phyloP scores from a whole-genome alignment of 768 basidiomycete species.

The Gloeophyllum trabeum region DNA sequence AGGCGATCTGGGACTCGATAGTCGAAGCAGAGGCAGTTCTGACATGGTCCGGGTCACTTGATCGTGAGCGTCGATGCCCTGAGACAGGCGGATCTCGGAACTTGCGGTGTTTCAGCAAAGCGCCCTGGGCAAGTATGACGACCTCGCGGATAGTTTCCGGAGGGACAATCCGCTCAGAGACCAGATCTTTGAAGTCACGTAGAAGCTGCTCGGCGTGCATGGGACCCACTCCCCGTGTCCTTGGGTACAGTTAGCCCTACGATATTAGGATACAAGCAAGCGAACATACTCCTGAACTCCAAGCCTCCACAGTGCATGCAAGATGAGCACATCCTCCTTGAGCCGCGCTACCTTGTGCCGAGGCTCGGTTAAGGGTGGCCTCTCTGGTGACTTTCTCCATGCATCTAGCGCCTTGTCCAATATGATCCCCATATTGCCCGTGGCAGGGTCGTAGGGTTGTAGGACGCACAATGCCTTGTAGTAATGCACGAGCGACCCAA shows the following conservation, averaged over 20 bases:
- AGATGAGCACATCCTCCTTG: slow-evolving; percentile 61
- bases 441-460: slow-evolving; percentile 78
- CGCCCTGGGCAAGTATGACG: slow-evolving; percentile 65
- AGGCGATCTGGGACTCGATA: slow-evolving; percentile 55
- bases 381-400: slow-evolving; percentile 29
- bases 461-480: slow-evolving; percentile 85
- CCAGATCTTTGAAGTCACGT: slow-evolving; percentile 45
- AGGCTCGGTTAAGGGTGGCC: slow-evolving; percentile 28
- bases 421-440: slow-evolving; percentile 72
- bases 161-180: slow-evolving; percentile 60
- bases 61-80: too few species aligned
- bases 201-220: slow-evolving; percentile 36
- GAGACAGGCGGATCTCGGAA: slow-evolving; percentile 28
- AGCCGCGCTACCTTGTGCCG: slow-evolving; percentile 48
- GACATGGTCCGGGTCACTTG: slow-evolving; percentile 1
- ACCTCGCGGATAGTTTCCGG: slow-evolving; percentile 69
- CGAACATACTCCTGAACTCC: slow-evolving; percentile 43
- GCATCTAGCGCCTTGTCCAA: slow-evolving; percentile 56
- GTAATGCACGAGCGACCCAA: slow-evolving; percentile 73
- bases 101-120: slow-evolving; percentile 79
- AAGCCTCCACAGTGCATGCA: slow-evolving; percentile 67
- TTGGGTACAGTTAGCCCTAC: too few species aligned
- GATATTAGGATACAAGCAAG: too few species aligned
- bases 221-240: too few species aligned
- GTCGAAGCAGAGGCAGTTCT: slow-evolving; percentile 16